These are phyloP conservation scores for Pseudozyma flocculosa DNA, from an alignment of 1,284 basidiomycete species.

Conservation along the genomic window DNA sequence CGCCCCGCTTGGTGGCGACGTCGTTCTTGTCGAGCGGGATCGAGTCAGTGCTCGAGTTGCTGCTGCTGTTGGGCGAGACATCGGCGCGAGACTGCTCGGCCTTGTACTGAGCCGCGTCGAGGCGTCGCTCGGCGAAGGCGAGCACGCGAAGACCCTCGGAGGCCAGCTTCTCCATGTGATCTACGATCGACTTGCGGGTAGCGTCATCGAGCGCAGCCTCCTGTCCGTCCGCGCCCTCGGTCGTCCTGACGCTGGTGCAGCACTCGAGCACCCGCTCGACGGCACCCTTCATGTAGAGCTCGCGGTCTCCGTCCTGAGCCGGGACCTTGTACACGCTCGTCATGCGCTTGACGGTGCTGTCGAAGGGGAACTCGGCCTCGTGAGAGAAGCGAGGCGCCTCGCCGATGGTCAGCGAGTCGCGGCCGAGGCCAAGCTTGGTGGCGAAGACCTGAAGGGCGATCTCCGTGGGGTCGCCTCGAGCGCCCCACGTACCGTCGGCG, in stretches of 20 bases:
- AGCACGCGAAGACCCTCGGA: conserved; percentile 48
- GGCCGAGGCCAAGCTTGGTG: conserved; percentile 28
- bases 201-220: conserved; percentile 25
- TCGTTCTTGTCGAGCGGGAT: conserved; percentile 17
- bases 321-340: conserved; percentile 34
- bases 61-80: conserved; percentile 10
- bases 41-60: conserved; percentile 14
- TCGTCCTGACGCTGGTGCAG: conserved; percentile 10
- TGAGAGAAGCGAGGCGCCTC: conserved; percentile 11
- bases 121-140: conserved; percentile 46
- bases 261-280: conserved; percentile 47
- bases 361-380: conserved; percentile 46
- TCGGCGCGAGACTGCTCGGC: conserved; percentile 7
- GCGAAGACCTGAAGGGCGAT: conserved; percentile 48
- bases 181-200: conserved; percentile 26
- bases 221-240: conserved; percentile 47
- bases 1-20: conserved; percentile 15
- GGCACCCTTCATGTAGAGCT: conserved; percentile 50
- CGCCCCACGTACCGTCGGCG: conserved; percentile 25
- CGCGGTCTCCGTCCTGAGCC: conserved; percentile 6
- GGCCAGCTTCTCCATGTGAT: conserved; percentile 46
- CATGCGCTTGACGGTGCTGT: conserved; percentile 50
- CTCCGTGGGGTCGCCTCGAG: conserved; percentile 50
- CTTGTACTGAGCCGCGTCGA: conserved; percentile 21
- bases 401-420: background rate